These are phyloP conservation scores for Lachancea thermotolerans DNA, from an alignment of 805 yeast genomes.

Conservation along the genomic window DNA sequence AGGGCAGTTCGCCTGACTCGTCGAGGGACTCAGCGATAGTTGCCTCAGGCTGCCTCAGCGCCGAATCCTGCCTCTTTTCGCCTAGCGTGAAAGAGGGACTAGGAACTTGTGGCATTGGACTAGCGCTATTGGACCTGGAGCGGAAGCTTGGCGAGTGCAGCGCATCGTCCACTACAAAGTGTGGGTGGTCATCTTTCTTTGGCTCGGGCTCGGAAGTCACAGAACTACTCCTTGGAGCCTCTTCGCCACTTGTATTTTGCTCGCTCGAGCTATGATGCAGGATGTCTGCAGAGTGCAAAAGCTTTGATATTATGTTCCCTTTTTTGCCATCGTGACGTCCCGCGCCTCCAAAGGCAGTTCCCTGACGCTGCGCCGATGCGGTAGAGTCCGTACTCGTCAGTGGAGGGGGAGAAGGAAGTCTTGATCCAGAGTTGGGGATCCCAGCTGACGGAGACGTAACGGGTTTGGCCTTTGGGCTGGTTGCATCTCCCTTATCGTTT, in stretches of 20 bases:
- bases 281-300: slow-evolving; percentile 9
- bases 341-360: neutral
- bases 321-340: slow-evolving; percentile 25
- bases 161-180: slow-evolving; percentile 41
- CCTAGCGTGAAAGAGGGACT: slow-evolving; percentile 4
- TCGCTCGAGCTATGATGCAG: slow-evolving; percentile 4
- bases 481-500: neutral
- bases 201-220: slow-evolving; percentile 1
- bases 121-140: slow-evolving; percentile 17
- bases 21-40: slow-evolving; percentile 1
- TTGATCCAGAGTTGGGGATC: slow-evolving; percentile 46
- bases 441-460: slow-evolving; percentile 42
- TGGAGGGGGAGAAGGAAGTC: slow-evolving; percentile 73
- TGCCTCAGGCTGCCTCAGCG: slow-evolving; percentile 5
- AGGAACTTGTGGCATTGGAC: slow-evolving; percentile 5
- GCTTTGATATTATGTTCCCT: slow-evolving; percentile 7
- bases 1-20: slow-evolving; percentile 2
- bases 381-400: slow-evolving; percentile 26
- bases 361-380: neutral
- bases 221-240: neutral
- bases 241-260: slow-evolving; percentile 3
- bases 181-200: slow-evolving; percentile 58
- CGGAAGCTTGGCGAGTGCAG: slow-evolving; percentile 17
- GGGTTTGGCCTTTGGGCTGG: slow-evolving; percentile 5
- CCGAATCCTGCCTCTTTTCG: slow-evolving; percentile 6